These are phyloP conservation scores for Athelia psychrophila DNA, from an alignment of 1,284 basidiomycete genomes.

Conservation along the genomic window DNA sequence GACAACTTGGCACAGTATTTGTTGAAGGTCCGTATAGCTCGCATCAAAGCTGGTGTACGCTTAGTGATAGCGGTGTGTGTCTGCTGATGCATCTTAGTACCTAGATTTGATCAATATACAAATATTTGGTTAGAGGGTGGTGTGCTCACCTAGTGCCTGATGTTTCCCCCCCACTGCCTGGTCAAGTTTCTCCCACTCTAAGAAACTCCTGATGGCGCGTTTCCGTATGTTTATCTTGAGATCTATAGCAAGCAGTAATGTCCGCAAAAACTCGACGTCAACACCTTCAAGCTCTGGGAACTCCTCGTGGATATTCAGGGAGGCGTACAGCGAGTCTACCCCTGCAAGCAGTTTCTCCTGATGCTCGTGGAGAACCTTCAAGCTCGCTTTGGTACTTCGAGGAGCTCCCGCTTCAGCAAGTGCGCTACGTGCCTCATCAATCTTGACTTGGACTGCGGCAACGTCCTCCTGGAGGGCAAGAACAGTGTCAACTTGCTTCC, in stretches of 20 bases:
- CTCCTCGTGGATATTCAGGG: constrained; percentile 12
- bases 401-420: neutral
- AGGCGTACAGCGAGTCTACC: constrained; percentile 12
- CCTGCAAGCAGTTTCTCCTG: constrained; percentile 5
- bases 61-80: constrained; percentile 31
- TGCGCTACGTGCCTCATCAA: constrained; percentile 3
- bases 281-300: constrained; percentile 13
- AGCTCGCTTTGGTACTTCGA: neutral
- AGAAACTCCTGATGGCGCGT: constrained; percentile 31
- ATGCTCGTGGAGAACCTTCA: constrained; percentile 1
- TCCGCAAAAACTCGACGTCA: constrained; percentile 28
- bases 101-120: constrained; percentile 10
- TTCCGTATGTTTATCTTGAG: constrained; percentile 38
- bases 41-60: constrained; percentile 27
- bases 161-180: constrained; percentile 27
- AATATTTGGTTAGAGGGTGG: neutral
- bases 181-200: constrained; percentile 34
- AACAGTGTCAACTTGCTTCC: constrained; percentile 12
- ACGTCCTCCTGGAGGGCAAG: constrained; percentile 13
- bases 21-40: constrained; percentile 32
- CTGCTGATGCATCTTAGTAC: constrained; percentile 36
- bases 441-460: constrained; percentile 5
- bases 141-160: constrained; percentile 29
- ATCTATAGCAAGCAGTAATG: constrained; percentile 27
- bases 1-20: constrained; percentile 25